Percentiles rank a stretch among this genome's conserved stretches.
Evolutionary conservation across 192 early-diverging fungal genomes (phyloP).

Genomic region (Gryganskiella cystojenkinii): DNA sequence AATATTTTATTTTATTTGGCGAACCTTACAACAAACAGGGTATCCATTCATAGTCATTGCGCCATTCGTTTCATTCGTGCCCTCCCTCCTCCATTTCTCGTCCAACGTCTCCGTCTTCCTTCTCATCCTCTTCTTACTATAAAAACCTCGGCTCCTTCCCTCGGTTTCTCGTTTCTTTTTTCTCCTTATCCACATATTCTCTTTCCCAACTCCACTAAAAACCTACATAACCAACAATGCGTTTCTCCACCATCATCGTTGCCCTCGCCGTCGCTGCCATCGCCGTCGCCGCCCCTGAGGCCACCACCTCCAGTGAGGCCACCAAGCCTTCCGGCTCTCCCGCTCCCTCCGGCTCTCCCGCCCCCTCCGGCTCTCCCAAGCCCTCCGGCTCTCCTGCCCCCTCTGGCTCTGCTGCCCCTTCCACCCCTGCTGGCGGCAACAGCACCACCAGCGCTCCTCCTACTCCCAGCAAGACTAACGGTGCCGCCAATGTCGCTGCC

Average conservation of each 20-base stretch:
- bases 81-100: too few relatives aligned
- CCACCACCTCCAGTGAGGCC: not conserved
- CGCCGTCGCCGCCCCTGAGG: slow-evolving; percentile 1
- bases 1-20: too few relatives aligned
- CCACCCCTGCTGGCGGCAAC: not conserved
- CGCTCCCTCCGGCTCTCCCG: not conserved
- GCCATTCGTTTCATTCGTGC: too few relatives aligned
- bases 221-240: not conserved
- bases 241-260: slow-evolving; percentile 18
- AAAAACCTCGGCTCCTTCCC: too few relatives aligned
- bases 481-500: not conserved
- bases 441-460: not conserved
- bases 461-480: not conserved
- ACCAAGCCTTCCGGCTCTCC: too few relatives aligned
- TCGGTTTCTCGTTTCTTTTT: too few relatives aligned
- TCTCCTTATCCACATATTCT: too few relatives aligned
- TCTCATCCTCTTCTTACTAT: too few relatives aligned
- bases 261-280: slow-evolving; percentile 9
- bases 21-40: too few relatives aligned
- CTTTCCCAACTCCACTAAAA: not conserved
- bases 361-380: not conserved
- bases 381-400: not conserved
- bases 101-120: too few relatives aligned
- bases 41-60: too few relatives aligned
- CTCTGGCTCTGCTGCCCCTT: not conserved